Conservation (phyloP, 805 yeast genomes). For the Jamesozyma lodderae region DNA sequence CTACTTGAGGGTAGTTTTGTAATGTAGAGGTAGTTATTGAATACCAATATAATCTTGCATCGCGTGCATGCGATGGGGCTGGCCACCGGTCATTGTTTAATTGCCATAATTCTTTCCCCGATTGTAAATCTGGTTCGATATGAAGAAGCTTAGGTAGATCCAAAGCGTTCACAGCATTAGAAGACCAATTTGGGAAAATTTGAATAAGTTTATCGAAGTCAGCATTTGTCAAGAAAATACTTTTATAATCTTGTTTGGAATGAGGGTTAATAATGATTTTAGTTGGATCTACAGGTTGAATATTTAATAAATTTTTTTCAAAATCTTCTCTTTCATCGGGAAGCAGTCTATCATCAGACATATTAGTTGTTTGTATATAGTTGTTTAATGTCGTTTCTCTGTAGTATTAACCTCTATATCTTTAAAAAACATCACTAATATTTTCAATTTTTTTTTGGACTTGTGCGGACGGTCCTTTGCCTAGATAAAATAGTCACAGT, state of each 20-base stretch:
- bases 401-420: too few species aligned
- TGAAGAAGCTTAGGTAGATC: too few species aligned
- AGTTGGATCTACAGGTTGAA: constrained; percentile 1
- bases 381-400: too few species aligned
- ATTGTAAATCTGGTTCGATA: not conserved
- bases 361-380: too few species aligned
- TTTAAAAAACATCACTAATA: too few species aligned
- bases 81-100: constrained; percentile 2
- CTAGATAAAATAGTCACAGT: too few species aligned
- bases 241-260: not conserved
- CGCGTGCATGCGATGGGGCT: not conserved
- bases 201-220: not conserved
- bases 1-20: not conserved
- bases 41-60: not conserved
- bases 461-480: too few species aligned
- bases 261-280: too few species aligned
- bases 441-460: too few species aligned
- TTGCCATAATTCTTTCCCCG: not conserved
- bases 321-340: not conserved
- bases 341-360: too few species aligned
- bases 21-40: not conserved
- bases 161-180: not conserved
- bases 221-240: not conserved
- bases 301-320: not conserved
- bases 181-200: constrained; percentile 2